These are phyloP conservation scores for Delitschia confertaspora DNA, from an alignment of 495 filamentous ascomycete genomes.

Conservation along the genomic window DNA sequence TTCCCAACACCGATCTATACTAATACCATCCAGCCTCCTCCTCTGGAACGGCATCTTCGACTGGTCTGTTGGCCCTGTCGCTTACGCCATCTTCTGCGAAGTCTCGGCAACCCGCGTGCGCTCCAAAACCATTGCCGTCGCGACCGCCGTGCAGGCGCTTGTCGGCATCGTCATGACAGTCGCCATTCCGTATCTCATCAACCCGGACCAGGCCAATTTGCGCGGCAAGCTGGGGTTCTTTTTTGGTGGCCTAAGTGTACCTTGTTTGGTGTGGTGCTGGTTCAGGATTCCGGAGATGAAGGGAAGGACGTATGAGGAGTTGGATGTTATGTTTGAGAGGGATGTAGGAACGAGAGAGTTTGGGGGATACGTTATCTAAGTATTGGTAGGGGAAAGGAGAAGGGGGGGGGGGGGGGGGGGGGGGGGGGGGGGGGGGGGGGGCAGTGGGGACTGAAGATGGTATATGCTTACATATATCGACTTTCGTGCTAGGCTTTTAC, in stretches of 20 bases:
- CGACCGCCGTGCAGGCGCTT: slow-evolving; percentile 50
- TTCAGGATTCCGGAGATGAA: slow-evolving; percentile 46
- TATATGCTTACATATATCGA: too few relatives aligned
- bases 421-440: too few relatives aligned
- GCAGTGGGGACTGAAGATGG: too few relatives aligned
- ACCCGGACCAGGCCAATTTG: slow-evolving; percentile 54
- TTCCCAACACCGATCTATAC: too few relatives aligned
- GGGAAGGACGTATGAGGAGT: slow-evolving; percentile 42
- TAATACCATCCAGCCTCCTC: slow-evolving; percentile 33
- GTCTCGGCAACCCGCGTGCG: slow-evolving; percentile 49
- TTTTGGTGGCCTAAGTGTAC: slow-evolving; percentile 47
- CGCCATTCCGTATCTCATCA: slow-evolving; percentile 55
- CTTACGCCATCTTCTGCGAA: slow-evolving; percentile 55
- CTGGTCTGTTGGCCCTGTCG: slow-evolving; percentile 48
- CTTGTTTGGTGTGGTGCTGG: slow-evolving; percentile 39
- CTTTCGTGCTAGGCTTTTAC: too few relatives aligned
- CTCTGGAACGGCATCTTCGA: slow-evolving; percentile 46
- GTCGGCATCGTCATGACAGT: slow-evolving; percentile 54
- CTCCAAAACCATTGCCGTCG: slow-evolving; percentile 54
- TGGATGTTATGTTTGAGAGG: slow-evolving; percentile 52
- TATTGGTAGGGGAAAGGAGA: too few relatives aligned
- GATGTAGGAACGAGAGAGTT: slow-evolving; percentile 43
- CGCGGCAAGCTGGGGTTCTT: slow-evolving; percentile 61
- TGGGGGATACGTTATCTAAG: slow-evolving; percentile 17
- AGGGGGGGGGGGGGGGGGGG: too few relatives aligned